Conservation (phyloP, 106 monocot species). For the Gastrodia elata region DNA sequence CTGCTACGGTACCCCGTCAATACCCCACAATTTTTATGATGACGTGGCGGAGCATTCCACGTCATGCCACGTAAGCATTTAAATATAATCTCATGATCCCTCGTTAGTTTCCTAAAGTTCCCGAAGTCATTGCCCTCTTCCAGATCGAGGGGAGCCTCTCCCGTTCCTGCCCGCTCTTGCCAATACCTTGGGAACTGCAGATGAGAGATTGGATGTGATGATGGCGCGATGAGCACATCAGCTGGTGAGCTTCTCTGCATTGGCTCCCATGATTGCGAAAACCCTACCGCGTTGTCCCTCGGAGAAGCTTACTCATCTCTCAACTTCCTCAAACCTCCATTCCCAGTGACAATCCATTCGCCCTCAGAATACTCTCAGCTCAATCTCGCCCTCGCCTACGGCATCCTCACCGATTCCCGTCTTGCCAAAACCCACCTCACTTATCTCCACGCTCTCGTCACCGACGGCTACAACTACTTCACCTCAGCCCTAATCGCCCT, state of each 20-base stretch:
- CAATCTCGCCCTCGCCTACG: constrained; percentile 38
- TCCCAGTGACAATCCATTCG: constrained; percentile 31
- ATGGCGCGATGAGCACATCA: constrained; percentile 12
- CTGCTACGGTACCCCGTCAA: no score
- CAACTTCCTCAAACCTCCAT: constrained; percentile 44
- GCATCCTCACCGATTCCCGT: constrained; percentile 38
- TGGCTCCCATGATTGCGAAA: constrained; percentile 18
- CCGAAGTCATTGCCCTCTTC: no score
- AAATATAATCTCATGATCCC: no score
- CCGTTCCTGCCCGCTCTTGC: no score
- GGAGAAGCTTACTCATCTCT: constrained; percentile 30
- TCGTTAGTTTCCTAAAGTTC: no score
- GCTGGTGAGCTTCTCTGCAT: constrained; percentile 17
- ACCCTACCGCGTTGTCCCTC: constrained; percentile 29
- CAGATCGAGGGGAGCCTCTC: no score
- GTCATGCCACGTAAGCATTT: no score
- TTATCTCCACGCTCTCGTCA: constrained; percentile 60
- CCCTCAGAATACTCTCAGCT: constrained; percentile 39
- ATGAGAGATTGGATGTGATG: no score
- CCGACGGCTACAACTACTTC: constrained; percentile 57
- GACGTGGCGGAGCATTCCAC: no score
- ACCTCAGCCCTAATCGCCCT: constrained; percentile 36
- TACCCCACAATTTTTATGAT: no score
- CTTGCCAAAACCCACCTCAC: constrained; percentile 33
- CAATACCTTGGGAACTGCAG: no score